These are phyloP conservation scores for Microglena sp. DNA, from an alignment of 139 green algal genomes.

Conservation along the genomic window DNA sequence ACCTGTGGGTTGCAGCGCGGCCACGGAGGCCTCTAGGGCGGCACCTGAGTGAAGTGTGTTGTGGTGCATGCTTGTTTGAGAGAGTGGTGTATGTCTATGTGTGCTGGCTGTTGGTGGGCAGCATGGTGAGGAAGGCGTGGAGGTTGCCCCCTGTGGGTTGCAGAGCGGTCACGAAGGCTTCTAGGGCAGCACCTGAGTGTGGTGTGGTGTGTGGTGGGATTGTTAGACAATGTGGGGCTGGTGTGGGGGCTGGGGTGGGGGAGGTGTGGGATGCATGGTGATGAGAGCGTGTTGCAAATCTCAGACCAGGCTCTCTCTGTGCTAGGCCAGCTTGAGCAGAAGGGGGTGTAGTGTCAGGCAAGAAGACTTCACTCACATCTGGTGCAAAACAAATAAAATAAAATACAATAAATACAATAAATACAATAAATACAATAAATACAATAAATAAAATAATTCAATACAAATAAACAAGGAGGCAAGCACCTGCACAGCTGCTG, in stretches of 20 bases:
- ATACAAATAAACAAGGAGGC: too few relatives aligned
- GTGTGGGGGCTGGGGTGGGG: conserved; percentile 27
- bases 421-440: too few relatives aligned
- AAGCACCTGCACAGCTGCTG: too few relatives aligned
- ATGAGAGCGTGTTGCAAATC: conserved; percentile 78
- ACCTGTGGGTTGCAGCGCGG: conserved; percentile 57
- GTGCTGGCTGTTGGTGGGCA: conserved; percentile 50
- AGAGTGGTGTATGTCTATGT: conserved; percentile 37
- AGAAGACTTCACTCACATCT: too few relatives aligned
- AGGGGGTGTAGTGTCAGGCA: too few relatives aligned
- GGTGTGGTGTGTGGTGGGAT: not conserved
- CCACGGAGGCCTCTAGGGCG: conserved; percentile 40
- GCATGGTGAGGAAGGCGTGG: conserved; percentile 60
- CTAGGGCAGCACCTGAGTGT: not conserved
- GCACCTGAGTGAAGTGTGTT: not conserved
- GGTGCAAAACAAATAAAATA: too few relatives aligned
- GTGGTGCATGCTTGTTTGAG: conserved; percentile 14
- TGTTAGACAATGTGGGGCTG: conserved; percentile 42
- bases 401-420: too few relatives aligned
- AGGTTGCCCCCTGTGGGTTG: conserved; percentile 67
- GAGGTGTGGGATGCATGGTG: conserved; percentile 46
- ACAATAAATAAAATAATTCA: too few relatives aligned
- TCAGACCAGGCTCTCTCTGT: too few relatives aligned
- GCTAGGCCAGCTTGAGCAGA: too few relatives aligned
- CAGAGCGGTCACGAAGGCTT: conserved; percentile 56